These are phyloP conservation scores for Paecilomyces niveus DNA, from an alignment of 2,329 filamentous ascomycete genomes.

Conservation along the genomic window DNA sequence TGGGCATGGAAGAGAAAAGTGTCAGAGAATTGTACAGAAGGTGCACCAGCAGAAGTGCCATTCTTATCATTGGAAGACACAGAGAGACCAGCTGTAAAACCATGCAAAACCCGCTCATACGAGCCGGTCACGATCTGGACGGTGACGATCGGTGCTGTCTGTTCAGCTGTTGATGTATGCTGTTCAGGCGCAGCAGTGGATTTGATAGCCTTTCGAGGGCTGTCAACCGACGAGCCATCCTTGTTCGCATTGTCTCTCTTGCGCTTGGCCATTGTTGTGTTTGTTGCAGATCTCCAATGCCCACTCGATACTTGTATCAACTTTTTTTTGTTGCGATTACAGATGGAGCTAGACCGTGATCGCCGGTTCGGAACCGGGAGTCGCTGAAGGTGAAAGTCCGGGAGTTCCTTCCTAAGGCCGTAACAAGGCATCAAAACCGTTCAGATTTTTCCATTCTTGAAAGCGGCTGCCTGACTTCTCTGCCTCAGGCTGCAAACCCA, in stretches of 20 bases:
- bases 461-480: neutral
- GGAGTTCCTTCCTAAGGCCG: neutral
- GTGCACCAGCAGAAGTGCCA: slow-evolving; percentile 14
- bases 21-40: slow-evolving; percentile 66
- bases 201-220: slow-evolving; percentile 28
- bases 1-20: slow-evolving; percentile 96
- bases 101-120: slow-evolving; percentile 89
- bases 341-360: slow-evolving; percentile 4
- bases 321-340: slow-evolving; percentile 7
- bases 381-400: slow-evolving; percentile 1
- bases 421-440: neutral
- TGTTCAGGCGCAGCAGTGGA: slow-evolving; percentile 13
- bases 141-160: slow-evolving; percentile 39
- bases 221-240: slow-evolving; percentile 14
- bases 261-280: slow-evolving; percentile 35
- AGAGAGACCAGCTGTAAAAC: slow-evolving; percentile 69
- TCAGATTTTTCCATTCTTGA: neutral
- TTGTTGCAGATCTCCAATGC: neutral
- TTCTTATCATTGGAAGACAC: slow-evolving; percentile 12
- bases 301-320: neutral
- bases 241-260: slow-evolving; percentile 33
- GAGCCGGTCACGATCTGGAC: slow-evolving; percentile 88
- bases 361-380: neutral
- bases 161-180: slow-evolving; percentile 17
- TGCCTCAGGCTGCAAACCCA: slow-evolving; percentile 10